These are phyloP conservation scores for Ophiostoma ulmi DNA, from an alignment of 2,329 filamentous ascomycete species.

Conservation along the genomic window DNA sequence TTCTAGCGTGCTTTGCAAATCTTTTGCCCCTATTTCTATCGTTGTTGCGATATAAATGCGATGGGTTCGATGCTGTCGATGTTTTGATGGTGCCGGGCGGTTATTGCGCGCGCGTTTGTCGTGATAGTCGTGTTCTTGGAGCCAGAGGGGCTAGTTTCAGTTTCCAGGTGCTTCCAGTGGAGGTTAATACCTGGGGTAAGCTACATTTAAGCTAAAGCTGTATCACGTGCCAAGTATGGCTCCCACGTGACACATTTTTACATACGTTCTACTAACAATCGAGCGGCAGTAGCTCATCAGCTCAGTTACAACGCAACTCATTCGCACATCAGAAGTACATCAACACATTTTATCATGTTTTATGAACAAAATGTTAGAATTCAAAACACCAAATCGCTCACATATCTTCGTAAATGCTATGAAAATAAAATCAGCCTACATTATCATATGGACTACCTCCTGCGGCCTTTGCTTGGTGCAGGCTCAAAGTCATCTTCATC, in stretches of 20 bases:
- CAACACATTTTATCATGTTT: not conserved
- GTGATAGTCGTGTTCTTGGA: not conserved
- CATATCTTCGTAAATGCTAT: not conserved
- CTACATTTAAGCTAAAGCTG: not conserved
- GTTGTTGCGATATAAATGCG: not conserved
- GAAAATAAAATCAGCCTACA: not conserved
- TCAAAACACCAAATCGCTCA: not conserved
- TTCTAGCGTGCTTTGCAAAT: not conserved
- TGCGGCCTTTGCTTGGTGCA: conserved; percentile 18
- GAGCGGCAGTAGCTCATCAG: not conserved
- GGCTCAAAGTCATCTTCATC: conserved; percentile 29
- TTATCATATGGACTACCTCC: not conserved
- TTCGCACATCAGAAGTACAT: not conserved
- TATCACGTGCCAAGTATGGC: not conserved
- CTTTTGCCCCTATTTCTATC: not conserved
- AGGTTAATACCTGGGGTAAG: conserved; percentile 9
- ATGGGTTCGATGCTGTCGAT: not conserved
- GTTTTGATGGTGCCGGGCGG: not conserved
- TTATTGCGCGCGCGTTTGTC: conserved; percentile 1
- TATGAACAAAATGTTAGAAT: not conserved
- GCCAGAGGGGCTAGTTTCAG: not conserved
- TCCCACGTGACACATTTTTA: not conserved
- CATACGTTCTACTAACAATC: no score
- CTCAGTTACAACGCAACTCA: not conserved
- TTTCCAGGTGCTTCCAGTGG: conserved; percentile 9